Evolutionary conservation across 163 green algal species (phyloP), one percentile per base, ranked within the genome.

Genomic region (Chlamydomonas reinhardtii): DNA sequence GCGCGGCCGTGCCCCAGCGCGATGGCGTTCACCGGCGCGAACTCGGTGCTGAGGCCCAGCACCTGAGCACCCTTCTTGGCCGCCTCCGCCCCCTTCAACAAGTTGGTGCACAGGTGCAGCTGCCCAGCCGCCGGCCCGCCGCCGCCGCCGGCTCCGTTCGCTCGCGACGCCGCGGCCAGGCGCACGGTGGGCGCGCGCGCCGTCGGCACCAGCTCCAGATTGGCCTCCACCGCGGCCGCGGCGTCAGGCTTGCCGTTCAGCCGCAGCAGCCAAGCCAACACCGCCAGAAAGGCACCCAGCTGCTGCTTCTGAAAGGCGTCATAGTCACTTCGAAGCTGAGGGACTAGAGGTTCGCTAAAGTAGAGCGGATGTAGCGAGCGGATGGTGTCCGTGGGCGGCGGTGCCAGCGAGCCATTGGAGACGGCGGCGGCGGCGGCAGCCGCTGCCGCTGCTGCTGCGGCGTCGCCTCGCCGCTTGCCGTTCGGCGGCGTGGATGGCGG

Each of bases 1-100:
- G 89, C 86, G 4, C 86, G 71, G 32, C 91, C 91, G 69, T 94
- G 75, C 1, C 91, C 91, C 59, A 74, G 48, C 22, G 89, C 70
- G 2, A 94, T 62, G 37, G 85, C 81, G 43, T 80, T 89, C 14
- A 91, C 76, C 1, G 89, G 89, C 25, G 89, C 89, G 68, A 91
- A 92, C 82, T 92, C 89, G 14, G 89, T 91, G 54, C 39, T 83
- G 9, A 91, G 68, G 0, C 86, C 86, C 32, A 91, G 32, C 25
- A n/a, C 82, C 37, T 90, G 86, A 1, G 91, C 91, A 52, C 88
- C 89, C 37, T 77, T 82, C 70, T 88, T 89, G 16, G 85, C 71
- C 11, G 81, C 89, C 69, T 92, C 91, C 37, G 91, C 91, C 14
- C 87, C 91, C 66, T 88, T 90, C n/a, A 91, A 75, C 54, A 90